Base-by-base conservation (phyloP, 805 yeast genomes). In the Saccharomyces paradoxus region DNA sequence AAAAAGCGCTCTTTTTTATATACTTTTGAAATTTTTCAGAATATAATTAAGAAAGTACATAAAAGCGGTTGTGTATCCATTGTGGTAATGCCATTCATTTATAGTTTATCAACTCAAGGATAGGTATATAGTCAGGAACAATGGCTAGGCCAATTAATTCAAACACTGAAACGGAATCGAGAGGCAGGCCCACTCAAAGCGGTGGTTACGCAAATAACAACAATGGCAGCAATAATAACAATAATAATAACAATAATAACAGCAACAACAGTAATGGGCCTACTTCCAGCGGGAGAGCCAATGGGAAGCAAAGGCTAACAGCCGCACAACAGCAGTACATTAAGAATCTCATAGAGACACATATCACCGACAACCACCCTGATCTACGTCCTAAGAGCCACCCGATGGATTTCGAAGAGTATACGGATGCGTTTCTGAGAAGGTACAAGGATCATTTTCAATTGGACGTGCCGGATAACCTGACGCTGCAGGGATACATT, bases 361-460 rank as follows among this genome's bases (percentile, higher is more conserved):
- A 87, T 67, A 81, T 87, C 46, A 79, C 86, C 60, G 80, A 87
- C 26, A 87, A 87, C 62, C 91, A 90, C 2, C 91, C 91, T 0
- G 73, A 78, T 46, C 84, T 84, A 59, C 64, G 64, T 31, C 77
- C 78, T 0, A 69, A 71, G 9, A 69, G 74, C 1, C 80, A 82
- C 53, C 86, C 90, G 0, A 63, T 87, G 55, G 94, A 90, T 68
- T 89, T 91, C 63, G 81, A 77, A 46, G 68, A 77, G 1, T 77
- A 87, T 56, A 81, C 89, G 3, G 80, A 80, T 47, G 77, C 74
- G 0, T 77, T 83, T n/a, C 74, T 92, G 50, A 78, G 94, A 54
- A 81, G 78, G 53, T 94, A 92, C 74, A 78, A 83, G 58, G 78
- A 76, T 50, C 74, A 79, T 50, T 86, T 84, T 68, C 75, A 74